phyloP scores from a whole-genome alignment of 2,329 filamentous ascomycete species.

The Fusarium cyanostomum region DNA sequence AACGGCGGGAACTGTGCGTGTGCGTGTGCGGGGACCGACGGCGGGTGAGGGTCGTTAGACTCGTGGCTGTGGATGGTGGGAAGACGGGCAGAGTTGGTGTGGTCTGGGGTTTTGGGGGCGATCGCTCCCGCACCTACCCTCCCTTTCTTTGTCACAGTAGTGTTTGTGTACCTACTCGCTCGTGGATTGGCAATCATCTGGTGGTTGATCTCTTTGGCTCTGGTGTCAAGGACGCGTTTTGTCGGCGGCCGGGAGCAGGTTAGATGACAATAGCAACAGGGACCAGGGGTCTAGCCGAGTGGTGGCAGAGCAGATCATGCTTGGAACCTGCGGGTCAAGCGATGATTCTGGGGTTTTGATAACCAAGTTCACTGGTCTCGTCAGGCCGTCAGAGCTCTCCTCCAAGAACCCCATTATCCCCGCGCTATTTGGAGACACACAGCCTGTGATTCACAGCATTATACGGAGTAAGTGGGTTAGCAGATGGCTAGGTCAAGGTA shows the following conservation, averaged over 20 bases:
- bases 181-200: background rate
- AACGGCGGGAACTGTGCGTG: constrained; percentile 38
- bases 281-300: constrained; percentile 4
- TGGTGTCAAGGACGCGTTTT: background rate
- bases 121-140: constrained; percentile 49
- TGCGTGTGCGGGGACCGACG: constrained; percentile 30
- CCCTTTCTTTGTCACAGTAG: constrained; percentile 4
- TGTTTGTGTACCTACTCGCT: background rate
- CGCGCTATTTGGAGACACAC: background rate
- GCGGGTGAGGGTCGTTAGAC: constrained; percentile 25
- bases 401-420: background rate
- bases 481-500: constrained; percentile 11
- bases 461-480: constrained; percentile 3
- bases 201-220: background rate
- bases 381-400: background rate
- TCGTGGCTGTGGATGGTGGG: constrained; percentile 13
- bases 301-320: constrained; percentile 13
- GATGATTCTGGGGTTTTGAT: constrained; percentile 10
- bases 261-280: constrained; percentile 13
- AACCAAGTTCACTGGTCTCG: constrained; percentile 7
- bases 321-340: constrained; percentile 1
- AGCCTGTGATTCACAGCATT: constrained; percentile 5
- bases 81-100: no score
- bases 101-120: constrained; percentile 45
- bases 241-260: constrained; percentile 1